phyloP scores from a whole-genome alignment of 2,329 filamentous ascomycete genomes.

The Dothistroma pini region DNA sequence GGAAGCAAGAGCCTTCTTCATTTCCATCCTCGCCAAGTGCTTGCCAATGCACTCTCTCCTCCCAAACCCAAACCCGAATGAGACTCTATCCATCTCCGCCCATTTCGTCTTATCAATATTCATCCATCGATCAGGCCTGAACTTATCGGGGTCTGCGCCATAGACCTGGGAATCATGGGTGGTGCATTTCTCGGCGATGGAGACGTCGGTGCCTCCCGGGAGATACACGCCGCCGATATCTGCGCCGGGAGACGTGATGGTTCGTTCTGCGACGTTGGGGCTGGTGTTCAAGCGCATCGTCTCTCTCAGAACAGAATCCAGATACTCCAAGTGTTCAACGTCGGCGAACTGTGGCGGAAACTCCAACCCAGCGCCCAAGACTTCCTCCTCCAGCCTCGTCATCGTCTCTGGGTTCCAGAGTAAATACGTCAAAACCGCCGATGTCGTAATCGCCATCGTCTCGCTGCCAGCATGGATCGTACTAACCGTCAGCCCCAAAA shows the following conservation, averaged over 20 bases:
- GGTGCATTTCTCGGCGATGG: conserved; percentile 39
- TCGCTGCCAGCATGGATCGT: conserved; percentile 18
- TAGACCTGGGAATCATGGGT: conserved; percentile 37
- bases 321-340: conserved; percentile 14
- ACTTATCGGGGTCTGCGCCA: conserved; percentile 40
- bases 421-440: background rate
- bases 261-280: conserved; percentile 12
- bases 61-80: conserved; percentile 45
- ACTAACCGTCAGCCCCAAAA: conserved; percentile 13
- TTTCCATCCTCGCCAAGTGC: conserved; percentile 41
- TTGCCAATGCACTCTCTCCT: conserved; percentile 46
- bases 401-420: background rate
- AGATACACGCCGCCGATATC: conserved; percentile 34
- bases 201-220: conserved; percentile 46
- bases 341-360: conserved; percentile 6
- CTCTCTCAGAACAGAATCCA: conserved; percentile 13
- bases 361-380: conserved; percentile 1
- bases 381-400: conserved; percentile 8
- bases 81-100: conserved; percentile 42
- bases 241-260: conserved; percentile 4
- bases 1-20: conserved; percentile 21
- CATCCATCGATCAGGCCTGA: conserved; percentile 50
- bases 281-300: conserved; percentile 9
- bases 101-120: conserved; percentile 31
- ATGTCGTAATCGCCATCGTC: conserved; percentile 7